Conservation (phyloP, 768 basidiomycete species). For the Russula compacta region DNA sequence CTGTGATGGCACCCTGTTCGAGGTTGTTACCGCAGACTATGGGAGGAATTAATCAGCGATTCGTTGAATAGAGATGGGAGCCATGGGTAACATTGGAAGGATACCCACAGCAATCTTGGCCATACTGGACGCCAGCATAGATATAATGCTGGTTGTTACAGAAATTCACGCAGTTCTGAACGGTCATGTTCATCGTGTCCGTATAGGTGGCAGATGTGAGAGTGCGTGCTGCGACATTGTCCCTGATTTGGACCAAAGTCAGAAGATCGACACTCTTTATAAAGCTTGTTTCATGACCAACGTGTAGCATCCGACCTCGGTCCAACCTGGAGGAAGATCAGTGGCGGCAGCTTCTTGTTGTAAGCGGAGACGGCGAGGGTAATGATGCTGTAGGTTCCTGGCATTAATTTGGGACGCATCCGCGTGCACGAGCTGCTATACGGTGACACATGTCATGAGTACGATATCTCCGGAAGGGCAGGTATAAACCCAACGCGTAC, state of each 20-base stretch:
- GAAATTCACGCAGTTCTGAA: constrained; percentile 40
- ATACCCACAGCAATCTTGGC: constrained; percentile 52
- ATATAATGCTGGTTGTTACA: constrained; percentile 41
- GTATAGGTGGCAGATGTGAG: constrained; percentile 40
- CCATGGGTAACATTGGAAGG: not conserved
- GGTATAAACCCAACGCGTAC: not conserved
- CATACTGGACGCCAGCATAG: constrained; percentile 68
- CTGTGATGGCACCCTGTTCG: constrained; percentile 47
- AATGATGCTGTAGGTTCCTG: not conserved
- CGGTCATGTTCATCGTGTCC: constrained; percentile 49
- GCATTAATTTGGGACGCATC: not conserved
- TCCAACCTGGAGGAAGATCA: constrained; percentile 49
- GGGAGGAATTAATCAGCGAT: constrained; percentile 1
- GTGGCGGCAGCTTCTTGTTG: constrained; percentile 6
- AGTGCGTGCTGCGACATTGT: constrained; percentile 49
- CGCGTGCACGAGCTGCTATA: not conserved
- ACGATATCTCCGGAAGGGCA: not conserved
- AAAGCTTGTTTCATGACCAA: constrained; percentile 24
- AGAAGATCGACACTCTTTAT: constrained; percentile 17
- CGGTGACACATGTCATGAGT: not conserved
- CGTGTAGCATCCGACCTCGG: constrained; percentile 54
- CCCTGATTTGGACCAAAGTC: constrained; percentile 35
- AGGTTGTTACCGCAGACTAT: constrained; percentile 64
- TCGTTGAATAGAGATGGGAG: not conserved
- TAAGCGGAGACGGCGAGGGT: not conserved